Percentiles rank a stretch among this genome's conserved stretches.
Evolutionary conservation across 495 filamentous ascomycete species (phyloP).

Genomic region (Daldinia loculata): DNA sequence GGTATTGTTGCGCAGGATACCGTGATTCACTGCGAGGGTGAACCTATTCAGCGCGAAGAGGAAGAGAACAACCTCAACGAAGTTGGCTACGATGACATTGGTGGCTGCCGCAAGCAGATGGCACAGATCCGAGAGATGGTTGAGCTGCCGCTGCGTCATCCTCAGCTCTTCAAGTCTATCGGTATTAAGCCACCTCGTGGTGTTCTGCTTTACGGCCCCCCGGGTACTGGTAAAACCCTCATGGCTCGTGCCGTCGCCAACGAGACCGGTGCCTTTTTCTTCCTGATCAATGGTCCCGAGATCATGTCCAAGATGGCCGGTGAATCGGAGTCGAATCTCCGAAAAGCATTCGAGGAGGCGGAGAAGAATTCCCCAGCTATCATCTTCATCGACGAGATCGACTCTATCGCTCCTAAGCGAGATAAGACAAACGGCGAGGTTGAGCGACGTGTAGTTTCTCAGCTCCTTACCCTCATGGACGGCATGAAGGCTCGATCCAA

Average conservation of each 20-base stretch:
- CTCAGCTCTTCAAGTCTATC: constrained; percentile 99
- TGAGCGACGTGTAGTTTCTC: constrained; percentile 96
- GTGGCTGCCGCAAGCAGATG: constrained; percentile 99
- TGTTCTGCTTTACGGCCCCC: constrained; percentile 96
- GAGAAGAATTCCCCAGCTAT: constrained; percentile 99
- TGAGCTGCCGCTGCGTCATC: constrained; percentile 93
- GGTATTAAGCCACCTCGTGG: constrained; percentile 99
- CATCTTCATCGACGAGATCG: constrained; percentile 99
- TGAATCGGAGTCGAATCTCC: constrained; percentile 96
- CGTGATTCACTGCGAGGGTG: constrained; percentile 97
- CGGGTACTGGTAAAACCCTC: constrained; percentile 98
- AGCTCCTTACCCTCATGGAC: constrained; percentile 98
- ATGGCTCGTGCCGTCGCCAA: constrained; percentile 99
- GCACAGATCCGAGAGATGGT: constrained; percentile 98
- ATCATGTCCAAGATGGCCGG: constrained; percentile 99
- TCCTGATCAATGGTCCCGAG: constrained; percentile 98
- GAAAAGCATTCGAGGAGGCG: constrained; percentile 98
- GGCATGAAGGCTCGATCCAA: constrained; percentile 99
- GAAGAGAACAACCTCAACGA: constrained; percentile 99
- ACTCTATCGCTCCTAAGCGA: constrained; percentile 98
- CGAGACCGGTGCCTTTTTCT: constrained; percentile 99
- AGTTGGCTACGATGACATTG: constrained; percentile 98
- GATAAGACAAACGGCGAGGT: constrained; percentile 99
- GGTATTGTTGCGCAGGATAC: constrained; percentile 99
- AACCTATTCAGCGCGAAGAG: constrained; percentile 97